These are phyloP conservation scores for Pseudomonodictys pantanalensis DNA, from an alignment of 495 filamentous ascomycete species.

Conservation along the genomic window DNA sequence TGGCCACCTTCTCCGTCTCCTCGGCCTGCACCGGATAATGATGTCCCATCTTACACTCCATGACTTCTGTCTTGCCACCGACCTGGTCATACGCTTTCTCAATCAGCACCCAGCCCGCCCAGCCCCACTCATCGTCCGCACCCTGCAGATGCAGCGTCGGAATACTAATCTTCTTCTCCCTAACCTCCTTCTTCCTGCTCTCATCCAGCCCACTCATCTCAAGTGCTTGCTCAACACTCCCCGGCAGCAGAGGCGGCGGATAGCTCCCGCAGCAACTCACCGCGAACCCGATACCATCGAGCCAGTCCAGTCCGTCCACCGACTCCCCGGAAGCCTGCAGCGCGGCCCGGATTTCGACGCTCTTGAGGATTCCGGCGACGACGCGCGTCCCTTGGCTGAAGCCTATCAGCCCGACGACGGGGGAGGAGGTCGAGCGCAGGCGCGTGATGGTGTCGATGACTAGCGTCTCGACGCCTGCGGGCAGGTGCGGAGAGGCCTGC, in stretches of 20 bases:
- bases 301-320: slow-evolving; percentile 8
- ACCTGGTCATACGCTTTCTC: neutral
- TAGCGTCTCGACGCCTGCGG: slow-evolving; percentile 5
- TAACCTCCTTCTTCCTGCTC: neutral
- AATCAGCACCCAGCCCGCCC: slow-evolving; percentile 19
- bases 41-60: slow-evolving; percentile 19
- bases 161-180: neutral
- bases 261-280: slow-evolving; percentile 17
- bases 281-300: slow-evolving; percentile 13
- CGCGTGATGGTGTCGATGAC: neutral
- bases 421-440: neutral
- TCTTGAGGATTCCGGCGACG: slow-evolving; percentile 22
- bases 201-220: neutral
- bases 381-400: slow-evolving; percentile 26
- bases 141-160: slow-evolving; percentile 21
- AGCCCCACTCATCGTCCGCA: slow-evolving; percentile 7
- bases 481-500: neutral
- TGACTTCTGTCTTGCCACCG: slow-evolving; percentile 15
- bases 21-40: slow-evolving; percentile 15
- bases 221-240: neutral
- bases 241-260: slow-evolving; percentile 15
- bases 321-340: neutral
- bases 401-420: slow-evolving; percentile 20
- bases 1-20: slow-evolving; percentile 10
- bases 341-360: slow-evolving; percentile 7